Evolutionary conservation across 1,284 basidiomycete species (phyloP), one percentile per base, ranked within the genome.

Genomic region (Puccinia novopanici): DNA sequence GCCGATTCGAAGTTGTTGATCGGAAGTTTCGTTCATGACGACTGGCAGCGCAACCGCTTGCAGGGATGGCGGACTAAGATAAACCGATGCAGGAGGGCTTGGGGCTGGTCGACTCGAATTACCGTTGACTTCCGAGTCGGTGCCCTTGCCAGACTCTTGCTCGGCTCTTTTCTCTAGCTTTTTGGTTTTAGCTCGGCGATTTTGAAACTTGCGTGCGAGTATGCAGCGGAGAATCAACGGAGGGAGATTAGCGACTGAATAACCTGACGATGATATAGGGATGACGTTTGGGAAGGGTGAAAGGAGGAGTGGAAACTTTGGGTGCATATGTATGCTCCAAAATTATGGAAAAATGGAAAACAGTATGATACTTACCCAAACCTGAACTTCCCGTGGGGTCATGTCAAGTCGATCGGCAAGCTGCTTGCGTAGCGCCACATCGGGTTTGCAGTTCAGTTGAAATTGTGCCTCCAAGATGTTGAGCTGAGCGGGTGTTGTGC

Each of bases 381-480:
- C 94, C 89, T 98, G 95, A 1, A 98, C 93, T 61, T 93, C 93
- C 81, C 95, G 88, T 34, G 93, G 90, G 27, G 92, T 93, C 94
- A 98, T 98, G 82, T 91, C 91, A 70, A 97, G 89, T 86, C 93
- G 89, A 10, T 88, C 87, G 0, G 94, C 92, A 71, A 98, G 89
- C 82, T 90, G 88, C 85, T 92, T 92, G 83, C 95, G 89, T 65
- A 92, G 87, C 19, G 89, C 87, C 75, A 91, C 92, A 86, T 94
- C 94, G 22, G 95, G 95, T 86, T 97, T 96, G 65, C 93, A 92
- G 86, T 94, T 93, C 82, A 89, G 88, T 83, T 90, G 90, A 87
- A 95, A 97, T 84, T 93, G 89, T 81, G 89, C 88, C 86, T 97
- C 94, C 82, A 98, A 90, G 78, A 94, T 90, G 68, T 83, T 82